These are phyloP conservation scores for Lepraria neglecta DNA, from an alignment of 495 filamentous ascomycete genomes.

Conservation along the genomic window DNA sequence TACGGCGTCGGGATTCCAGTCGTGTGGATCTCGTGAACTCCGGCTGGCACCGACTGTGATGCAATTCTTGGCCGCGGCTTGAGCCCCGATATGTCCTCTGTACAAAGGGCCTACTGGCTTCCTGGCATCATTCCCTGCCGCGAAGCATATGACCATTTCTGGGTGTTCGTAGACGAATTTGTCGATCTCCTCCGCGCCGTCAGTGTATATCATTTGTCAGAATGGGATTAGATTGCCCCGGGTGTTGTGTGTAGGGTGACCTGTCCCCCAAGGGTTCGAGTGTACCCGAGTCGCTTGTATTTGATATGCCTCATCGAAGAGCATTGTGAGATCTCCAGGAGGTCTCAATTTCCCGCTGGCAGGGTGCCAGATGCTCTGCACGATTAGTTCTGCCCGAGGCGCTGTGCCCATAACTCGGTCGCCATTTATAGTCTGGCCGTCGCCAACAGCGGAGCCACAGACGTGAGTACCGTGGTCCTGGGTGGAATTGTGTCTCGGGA, in stretches of 20 bases:
- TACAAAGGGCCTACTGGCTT: not conserved
- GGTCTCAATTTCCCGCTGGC: not conserved
- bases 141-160: not conserved
- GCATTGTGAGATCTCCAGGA: not conserved
- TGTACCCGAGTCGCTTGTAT: not conserved
- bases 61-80: constrained; percentile 9
- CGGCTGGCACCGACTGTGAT: constrained; percentile 6
- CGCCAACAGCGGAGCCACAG: not conserved
- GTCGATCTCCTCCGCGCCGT: not conserved
- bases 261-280: not conserved
- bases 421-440: not conserved
- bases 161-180: not conserved
- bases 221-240: too few relatives aligned
- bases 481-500: not conserved
- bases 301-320: not conserved
- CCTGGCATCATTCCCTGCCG: not conserved
- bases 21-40: not conserved
- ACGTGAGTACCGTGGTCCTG: not conserved
- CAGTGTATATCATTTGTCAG: not conserved
- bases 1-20: not conserved
- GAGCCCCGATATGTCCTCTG: not conserved
- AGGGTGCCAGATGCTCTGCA: not conserved
- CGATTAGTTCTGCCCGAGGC: not conserved
- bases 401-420: not conserved
- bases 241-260: too few relatives aligned